These are phyloP conservation scores for Puccinia hordei DNA, from an alignment of 1,284 basidiomycete genomes.

Conservation along the genomic window DNA sequence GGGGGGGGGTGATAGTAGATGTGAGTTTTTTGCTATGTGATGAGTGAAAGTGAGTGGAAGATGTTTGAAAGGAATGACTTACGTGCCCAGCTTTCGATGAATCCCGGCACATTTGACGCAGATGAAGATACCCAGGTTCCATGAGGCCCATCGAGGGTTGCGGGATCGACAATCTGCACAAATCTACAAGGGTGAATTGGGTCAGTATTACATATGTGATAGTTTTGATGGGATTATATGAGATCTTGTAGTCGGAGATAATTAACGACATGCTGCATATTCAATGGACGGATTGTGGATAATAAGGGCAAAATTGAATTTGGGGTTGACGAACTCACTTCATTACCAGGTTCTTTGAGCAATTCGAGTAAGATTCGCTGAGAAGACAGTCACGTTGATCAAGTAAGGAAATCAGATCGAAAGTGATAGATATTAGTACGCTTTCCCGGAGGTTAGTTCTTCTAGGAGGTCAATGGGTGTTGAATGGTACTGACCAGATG, in stretches of 20 bases:
- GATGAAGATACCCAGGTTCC: constrained; percentile 58
- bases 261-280: too few relatives aligned
- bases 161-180: constrained; percentile 58
- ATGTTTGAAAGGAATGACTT: not conserved
- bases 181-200: constrained; percentile 55
- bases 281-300: too few relatives aligned
- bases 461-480: not conserved
- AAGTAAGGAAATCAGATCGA: too few relatives aligned
- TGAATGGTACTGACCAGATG: constrained; percentile 18
- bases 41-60: not conserved
- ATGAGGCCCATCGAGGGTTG: constrained; percentile 58
- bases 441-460: too few relatives aligned
- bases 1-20: too few relatives aligned
- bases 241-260: too few relatives aligned
- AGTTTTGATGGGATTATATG: too few relatives aligned
- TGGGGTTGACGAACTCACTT: not conserved
- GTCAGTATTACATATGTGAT: too few relatives aligned
- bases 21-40: not conserved
- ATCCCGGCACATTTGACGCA: constrained; percentile 57
- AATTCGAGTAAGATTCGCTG: constrained; percentile 41
- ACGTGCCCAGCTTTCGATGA: constrained; percentile 59
- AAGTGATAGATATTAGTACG: too few relatives aligned
- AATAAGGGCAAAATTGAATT: too few relatives aligned
- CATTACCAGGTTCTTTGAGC: constrained; percentile 39
- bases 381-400: too few relatives aligned